phyloP scores from a whole-genome alignment of 495 filamentous ascomycete species.

The Bacidia gigantensis region DNA sequence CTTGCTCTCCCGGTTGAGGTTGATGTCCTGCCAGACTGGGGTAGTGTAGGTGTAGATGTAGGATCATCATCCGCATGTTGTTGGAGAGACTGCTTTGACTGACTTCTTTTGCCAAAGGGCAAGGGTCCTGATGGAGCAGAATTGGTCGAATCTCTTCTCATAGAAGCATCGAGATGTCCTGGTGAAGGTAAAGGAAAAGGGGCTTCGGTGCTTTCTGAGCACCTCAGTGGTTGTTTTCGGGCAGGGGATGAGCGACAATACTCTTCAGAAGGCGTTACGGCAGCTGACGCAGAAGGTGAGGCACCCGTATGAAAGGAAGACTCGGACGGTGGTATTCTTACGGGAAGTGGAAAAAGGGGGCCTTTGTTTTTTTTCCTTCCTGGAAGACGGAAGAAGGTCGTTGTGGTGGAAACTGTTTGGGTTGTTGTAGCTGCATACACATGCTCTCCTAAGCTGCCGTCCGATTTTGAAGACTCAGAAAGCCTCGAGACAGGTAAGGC shows the following conservation, averaged over 20 bases:
- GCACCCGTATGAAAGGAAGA: slow-evolving; percentile 12
- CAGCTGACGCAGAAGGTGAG: slow-evolving; percentile 12
- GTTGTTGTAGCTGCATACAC: slow-evolving; percentile 49
- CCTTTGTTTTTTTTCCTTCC: slow-evolving; percentile 70
- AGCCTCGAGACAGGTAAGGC: slow-evolving; percentile 55
- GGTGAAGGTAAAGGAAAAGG: slow-evolving; percentile 43
- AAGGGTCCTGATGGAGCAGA: slow-evolving; percentile 39
- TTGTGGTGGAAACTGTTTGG: slow-evolving; percentile 47
- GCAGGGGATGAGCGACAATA: slow-evolving; percentile 12
- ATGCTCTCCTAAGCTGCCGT: slow-evolving; percentile 70
- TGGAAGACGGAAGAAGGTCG: slow-evolving; percentile 67
- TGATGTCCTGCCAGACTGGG: slow-evolving; percentile 56
- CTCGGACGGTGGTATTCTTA: slow-evolving; percentile 36
- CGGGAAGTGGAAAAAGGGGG: slow-evolving; percentile 77
- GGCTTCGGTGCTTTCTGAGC: slow-evolving; percentile 26
- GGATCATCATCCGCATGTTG: slow-evolving; percentile 41
- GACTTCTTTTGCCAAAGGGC: slow-evolving; percentile 43
- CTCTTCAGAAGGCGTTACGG: slow-evolving; percentile 9
- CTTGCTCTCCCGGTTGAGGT: slow-evolving; percentile 77
- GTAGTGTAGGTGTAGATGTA: slow-evolving; percentile 42
- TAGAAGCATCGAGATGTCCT: slow-evolving; percentile 23
- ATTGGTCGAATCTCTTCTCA: slow-evolving; percentile 46
- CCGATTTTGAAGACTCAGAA: slow-evolving; percentile 87
- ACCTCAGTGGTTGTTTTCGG: slow-evolving; percentile 20
- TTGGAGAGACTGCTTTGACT: slow-evolving; percentile 69